These are phyloP conservation scores for Ormosia emarginata DNA, from an alignment of 306 rosid species.

Conservation along the genomic window DNA sequence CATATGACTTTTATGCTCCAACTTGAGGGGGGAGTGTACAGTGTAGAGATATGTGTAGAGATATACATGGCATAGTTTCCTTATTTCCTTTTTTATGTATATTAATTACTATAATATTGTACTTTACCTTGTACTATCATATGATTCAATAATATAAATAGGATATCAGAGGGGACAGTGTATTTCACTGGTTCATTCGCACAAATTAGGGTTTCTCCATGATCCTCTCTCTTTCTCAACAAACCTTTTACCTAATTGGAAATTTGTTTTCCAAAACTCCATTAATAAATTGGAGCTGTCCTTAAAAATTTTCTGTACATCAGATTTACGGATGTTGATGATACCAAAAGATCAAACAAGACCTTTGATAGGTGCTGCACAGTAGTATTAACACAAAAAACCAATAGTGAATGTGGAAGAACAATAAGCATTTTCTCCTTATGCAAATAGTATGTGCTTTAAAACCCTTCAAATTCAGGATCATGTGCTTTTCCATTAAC, in stretches of 20 bases:
- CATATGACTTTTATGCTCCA: no score
- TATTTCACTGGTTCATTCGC: background rate
- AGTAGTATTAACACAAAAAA: background rate
- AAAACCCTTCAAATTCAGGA: background rate
- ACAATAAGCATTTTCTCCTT: background rate
- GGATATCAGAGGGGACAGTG: background rate
- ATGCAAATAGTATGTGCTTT: background rate
- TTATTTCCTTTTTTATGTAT: background rate
- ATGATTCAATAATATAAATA: background rate
- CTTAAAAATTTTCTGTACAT: background rate
- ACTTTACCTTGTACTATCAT: background rate
- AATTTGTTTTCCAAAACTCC: background rate
- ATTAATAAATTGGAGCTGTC: background rate
- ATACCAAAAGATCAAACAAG: background rate
- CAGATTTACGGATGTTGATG: background rate
- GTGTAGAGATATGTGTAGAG: background rate
- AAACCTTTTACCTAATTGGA: background rate
- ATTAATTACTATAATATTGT: background rate
- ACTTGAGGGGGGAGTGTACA: no score
- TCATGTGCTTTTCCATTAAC: background rate
- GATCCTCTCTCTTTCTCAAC: background rate
- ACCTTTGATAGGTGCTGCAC: background rate
- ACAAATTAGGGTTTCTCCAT: background rate
- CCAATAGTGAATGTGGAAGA: background rate
- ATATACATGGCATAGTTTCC: background rate